Base-by-base conservation (phyloP, 768 basidiomycete genomes). In the Royoungia palumana region DNA sequence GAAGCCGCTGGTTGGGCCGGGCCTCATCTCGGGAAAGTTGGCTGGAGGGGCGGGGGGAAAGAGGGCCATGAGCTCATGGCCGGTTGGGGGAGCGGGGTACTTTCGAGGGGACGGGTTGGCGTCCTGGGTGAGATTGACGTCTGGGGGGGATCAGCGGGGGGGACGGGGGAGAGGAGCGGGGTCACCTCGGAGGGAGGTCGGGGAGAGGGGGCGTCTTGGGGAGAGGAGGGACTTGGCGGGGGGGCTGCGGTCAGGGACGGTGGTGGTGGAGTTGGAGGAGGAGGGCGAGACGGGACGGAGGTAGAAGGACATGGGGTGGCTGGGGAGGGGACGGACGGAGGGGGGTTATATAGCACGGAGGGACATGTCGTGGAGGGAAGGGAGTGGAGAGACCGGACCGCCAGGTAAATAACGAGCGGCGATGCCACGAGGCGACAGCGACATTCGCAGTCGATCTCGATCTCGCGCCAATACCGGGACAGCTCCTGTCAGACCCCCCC, bases 61-160 rank as follows among this genome's bases (percentile, higher is more conserved):
- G 71, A 90, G 78, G 13, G 85, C 85, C 88, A 90, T 90, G 57
- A 90, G 77, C 56, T 90, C 86, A 57, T 90, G 87, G 2, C 87
- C 87, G 0, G 85, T 87, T 5, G 86, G 83, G 2, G 88, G 88
- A 1, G 84, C 79, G 16, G 87, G 87, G 62, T 81, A 87, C 54
- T 81, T 82, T 49, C 83, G 72, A 3, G 76, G 68, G 4, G 69
- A 63, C 50, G 74, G 69, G 55, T 76, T 77, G 47, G 74, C 70
- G 35, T 75, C 70, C 49, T 79, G 77, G 0, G 77, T 70, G 41
- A 87, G 75, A 62, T 87, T 84, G 57, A 88, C 71, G 64, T 88
- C 85, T 86, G 60, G 11, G 56, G 35, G 32, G 11, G 51, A 40
- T 66, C 41, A 66, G 56, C 7, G 46, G 30, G 34, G 32, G 35